Conservation (phyloP, 129 eudicot species). For the Chrysanthemum lavandulifolium region DNA sequence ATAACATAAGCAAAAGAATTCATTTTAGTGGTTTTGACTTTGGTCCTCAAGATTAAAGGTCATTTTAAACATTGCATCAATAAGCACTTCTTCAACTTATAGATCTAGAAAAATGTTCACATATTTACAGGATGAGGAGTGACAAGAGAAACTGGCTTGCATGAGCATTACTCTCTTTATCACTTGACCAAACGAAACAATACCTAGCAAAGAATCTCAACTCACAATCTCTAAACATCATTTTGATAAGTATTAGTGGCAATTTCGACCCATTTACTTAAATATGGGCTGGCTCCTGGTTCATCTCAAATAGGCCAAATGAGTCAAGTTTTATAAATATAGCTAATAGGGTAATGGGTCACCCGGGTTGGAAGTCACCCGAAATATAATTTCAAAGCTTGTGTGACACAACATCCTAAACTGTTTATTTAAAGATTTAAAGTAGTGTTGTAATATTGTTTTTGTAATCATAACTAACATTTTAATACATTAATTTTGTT, state of each 20-base stretch:
- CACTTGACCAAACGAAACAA: too few relatives aligned
- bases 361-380: background rate
- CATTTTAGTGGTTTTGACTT: background rate
- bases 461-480: too few relatives aligned
- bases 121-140: too few relatives aligned
- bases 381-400: background rate
- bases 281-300: background rate
- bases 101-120: too few relatives aligned
- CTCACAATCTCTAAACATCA: too few relatives aligned
- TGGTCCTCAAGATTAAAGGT: constrained; percentile 4
- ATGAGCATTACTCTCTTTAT: too few relatives aligned
- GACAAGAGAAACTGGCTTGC: too few relatives aligned
- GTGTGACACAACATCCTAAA: background rate
- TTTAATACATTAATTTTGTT: too few relatives aligned
- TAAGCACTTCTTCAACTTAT: background rate
- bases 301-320: background rate
- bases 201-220: too few relatives aligned
- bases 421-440: too few relatives aligned
- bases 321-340: too few relatives aligned
- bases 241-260: background rate
- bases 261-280: constrained; percentile 5
- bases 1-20: background rate
- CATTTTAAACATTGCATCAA: constrained; percentile 1
- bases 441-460: too few relatives aligned
- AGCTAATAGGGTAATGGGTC: background rate